Percentiles rank a stretch among this genome's conserved stretches.
phyloP scores from a whole-genome alignment of 2,329 filamentous ascomycete species.

The Colletotrichum gigasporum region DNA sequence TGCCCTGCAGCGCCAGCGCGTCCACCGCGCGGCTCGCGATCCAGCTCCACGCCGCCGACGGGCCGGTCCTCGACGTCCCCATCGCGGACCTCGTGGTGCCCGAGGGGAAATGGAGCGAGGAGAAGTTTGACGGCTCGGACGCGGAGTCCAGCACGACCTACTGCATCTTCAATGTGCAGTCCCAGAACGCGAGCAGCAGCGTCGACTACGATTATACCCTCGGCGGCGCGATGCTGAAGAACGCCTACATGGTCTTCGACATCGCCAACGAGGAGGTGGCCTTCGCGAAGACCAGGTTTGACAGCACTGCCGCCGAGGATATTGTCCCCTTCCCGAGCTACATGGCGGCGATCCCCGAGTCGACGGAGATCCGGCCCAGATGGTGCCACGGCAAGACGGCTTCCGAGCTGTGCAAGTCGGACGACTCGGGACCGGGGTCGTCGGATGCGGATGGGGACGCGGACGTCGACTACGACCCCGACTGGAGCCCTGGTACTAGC shows the following conservation, averaged over 20 bases:
- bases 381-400: not conserved
- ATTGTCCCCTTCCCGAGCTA: slow-evolving; percentile 39
- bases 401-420: not conserved
- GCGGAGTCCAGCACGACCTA: not conserved
- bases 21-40: slow-evolving; percentile 36
- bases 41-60: slow-evolving; percentile 38
- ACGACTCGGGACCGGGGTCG: too few relatives aligned
- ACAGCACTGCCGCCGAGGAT: slow-evolving; percentile 28
- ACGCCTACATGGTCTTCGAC: slow-evolving; percentile 45
- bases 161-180: slow-evolving; percentile 45
- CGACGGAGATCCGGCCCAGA: slow-evolving; percentile 20
- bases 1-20: slow-evolving; percentile 38
- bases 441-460: too few relatives aligned
- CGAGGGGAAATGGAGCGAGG: not conserved
- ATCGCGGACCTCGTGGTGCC: slow-evolving; percentile 42
- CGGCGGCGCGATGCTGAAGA: slow-evolving; percentile 39
- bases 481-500: not conserved
- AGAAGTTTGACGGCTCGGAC: not conserved
- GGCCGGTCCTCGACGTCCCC: slow-evolving; percentile 38
- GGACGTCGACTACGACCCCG: not conserved
- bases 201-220: slow-evolving; percentile 32
- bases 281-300: slow-evolving; percentile 40
- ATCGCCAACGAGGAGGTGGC: slow-evolving; percentile 42
- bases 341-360: slow-evolving; percentile 37
- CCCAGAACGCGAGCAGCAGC: slow-evolving; percentile 17